Evolutionary conservation across 1,284 basidiomycete genomes (phyloP).

Genomic region (Neolentinus lepideus): DNA sequence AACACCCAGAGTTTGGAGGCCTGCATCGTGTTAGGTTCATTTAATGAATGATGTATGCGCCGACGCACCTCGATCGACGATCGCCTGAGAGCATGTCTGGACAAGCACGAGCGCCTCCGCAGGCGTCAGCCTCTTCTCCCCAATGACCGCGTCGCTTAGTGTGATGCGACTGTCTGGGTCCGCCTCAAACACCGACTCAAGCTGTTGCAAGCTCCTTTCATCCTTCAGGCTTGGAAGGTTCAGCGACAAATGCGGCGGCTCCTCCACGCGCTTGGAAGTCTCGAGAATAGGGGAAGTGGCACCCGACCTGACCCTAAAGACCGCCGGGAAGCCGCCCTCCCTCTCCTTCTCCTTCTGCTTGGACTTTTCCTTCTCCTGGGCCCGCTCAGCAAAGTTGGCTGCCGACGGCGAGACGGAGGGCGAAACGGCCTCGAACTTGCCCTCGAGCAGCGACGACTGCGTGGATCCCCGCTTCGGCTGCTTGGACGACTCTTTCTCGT

Average conservation of each 20-base stretch:
- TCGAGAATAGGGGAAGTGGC: slow-evolving; percentile 20
- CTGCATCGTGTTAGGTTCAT: slow-evolving; percentile 24
- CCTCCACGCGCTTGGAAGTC: slow-evolving; percentile 20
- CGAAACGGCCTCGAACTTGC: slow-evolving; percentile 65
- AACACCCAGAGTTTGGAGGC: slow-evolving; percentile 66
- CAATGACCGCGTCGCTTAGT: slow-evolving; percentile 47
- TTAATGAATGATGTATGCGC: neutral
- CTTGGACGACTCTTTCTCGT: slow-evolving; percentile 35
- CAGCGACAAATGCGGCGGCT: slow-evolving; percentile 50
- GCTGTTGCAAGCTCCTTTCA: slow-evolving; percentile 33
- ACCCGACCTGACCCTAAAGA: slow-evolving; percentile 45
- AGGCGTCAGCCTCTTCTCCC: slow-evolving; percentile 47
- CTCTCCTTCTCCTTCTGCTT: slow-evolving; percentile 31
- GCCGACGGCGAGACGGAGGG: slow-evolving; percentile 46
- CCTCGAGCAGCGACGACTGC: slow-evolving; percentile 49
- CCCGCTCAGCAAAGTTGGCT: slow-evolving; percentile 24
- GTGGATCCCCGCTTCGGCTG: slow-evolving; percentile 28
- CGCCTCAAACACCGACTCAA: slow-evolving; percentile 53
- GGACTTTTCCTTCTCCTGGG: slow-evolving; percentile 9
- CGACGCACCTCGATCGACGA: slow-evolving; percentile 52
- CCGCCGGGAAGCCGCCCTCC: slow-evolving; percentile 26
- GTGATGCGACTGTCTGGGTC: slow-evolving; percentile 38
- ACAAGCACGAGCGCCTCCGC: slow-evolving; percentile 54
- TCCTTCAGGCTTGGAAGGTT: slow-evolving; percentile 47
- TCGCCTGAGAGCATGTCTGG: slow-evolving; percentile 54